Conservation (phyloP, 192 early-diverging fungal genomes). For the Coemansia sp. region DNA sequence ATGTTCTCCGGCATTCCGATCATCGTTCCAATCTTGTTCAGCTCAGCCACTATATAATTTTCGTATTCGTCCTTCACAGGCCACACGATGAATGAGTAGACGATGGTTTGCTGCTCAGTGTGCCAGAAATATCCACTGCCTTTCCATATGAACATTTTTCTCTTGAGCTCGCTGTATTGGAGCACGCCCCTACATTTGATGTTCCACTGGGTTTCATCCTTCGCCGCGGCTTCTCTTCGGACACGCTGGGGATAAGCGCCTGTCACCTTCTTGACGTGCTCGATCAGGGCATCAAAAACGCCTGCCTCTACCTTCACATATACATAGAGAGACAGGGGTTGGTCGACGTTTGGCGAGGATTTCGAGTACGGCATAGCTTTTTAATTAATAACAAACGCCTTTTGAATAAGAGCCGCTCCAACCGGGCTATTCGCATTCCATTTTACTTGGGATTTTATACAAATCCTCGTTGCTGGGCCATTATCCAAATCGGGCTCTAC, state of each 20-base stretch:
- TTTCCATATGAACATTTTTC: not conserved
- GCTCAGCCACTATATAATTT: not conserved
- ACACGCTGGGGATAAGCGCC: not conserved
- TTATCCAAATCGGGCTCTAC: no score
- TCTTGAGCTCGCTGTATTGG: not conserved
- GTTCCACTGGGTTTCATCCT: not conserved
- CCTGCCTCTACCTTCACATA: not conserved
- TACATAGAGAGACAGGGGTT: not conserved
- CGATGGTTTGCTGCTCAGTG: not conserved
- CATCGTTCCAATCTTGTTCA: not conserved
- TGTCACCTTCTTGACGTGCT: not conserved
- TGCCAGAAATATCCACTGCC: slow-evolving; percentile 2
- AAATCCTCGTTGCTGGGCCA: no score
- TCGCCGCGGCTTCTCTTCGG: not conserved
- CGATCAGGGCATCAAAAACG: not conserved
- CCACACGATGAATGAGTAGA: not conserved
- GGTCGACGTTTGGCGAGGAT: not conserved
- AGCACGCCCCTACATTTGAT: not conserved
- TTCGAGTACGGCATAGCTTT: not conserved
- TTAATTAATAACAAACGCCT: not conserved
- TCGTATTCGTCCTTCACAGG: slow-evolving; percentile 1
- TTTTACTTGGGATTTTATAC: no score
- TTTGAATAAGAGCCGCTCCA: no score
- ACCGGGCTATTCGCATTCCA: no score
- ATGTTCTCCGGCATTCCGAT: not conserved